These are phyloP conservation scores for Coccomyxa sp. DNA, from an alignment of 139 green algal genomes.

Conservation along the genomic window DNA sequence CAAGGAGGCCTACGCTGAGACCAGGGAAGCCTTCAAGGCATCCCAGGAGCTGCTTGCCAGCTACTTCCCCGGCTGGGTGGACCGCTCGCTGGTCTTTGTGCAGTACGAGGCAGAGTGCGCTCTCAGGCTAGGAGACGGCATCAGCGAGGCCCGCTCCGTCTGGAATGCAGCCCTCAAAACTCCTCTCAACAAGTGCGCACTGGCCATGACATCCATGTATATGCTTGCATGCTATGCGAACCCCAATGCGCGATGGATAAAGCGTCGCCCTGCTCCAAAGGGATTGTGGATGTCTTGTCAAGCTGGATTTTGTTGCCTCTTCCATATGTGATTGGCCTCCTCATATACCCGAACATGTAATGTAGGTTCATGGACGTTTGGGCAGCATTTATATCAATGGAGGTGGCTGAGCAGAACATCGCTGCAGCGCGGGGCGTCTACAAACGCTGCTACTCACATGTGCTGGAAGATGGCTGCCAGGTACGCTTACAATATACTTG, in stretches of 20 bases:
- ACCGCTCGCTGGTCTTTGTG: slow-evolving; percentile 44
- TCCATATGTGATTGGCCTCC: too few relatives aligned
- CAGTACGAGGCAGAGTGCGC: slow-evolving; percentile 72
- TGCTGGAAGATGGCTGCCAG: too few relatives aligned
- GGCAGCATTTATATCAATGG: slow-evolving; percentile 54
- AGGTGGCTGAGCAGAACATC: slow-evolving; percentile 38
- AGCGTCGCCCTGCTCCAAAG: too few relatives aligned
- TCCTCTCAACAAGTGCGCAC: neutral
- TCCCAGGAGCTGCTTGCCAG: slow-evolving; percentile 32
- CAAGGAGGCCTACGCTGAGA: neutral
- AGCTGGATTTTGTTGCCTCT: too few relatives aligned
- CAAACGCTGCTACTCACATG: too few relatives aligned
- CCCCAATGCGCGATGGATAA: too few relatives aligned
- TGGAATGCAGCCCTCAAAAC: slow-evolving; percentile 68
- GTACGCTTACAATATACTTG: too few relatives aligned
- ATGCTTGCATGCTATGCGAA: too few relatives aligned
- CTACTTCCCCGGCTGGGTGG: slow-evolving; percentile 56
- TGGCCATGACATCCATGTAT: neutral
- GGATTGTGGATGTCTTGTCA: too few relatives aligned
- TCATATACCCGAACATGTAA: too few relatives aligned
- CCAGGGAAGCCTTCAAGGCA: slow-evolving; percentile 12
- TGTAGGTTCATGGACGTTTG: slow-evolving; percentile 46
- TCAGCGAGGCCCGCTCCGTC: slow-evolving; percentile 46
- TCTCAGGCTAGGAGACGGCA: slow-evolving; percentile 34
- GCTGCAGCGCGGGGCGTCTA: too few relatives aligned